Evolutionary conservation across 768 basidiomycete genomes (phyloP).

Genomic region (Russula abietina): DNA sequence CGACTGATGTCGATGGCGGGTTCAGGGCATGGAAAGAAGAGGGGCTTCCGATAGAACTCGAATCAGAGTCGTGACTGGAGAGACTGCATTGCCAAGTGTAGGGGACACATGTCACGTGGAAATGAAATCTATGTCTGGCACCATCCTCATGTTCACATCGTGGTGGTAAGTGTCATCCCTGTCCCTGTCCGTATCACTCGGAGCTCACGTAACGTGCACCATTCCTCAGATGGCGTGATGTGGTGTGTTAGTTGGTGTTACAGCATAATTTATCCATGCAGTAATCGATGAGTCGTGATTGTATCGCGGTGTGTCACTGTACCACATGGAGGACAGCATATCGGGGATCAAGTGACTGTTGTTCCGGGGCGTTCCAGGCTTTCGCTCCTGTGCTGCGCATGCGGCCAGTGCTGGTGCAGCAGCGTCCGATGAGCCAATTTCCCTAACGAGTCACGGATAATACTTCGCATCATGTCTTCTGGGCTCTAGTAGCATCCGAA

Average conservation of each 20-base stretch:
- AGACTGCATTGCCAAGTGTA: not conserved
- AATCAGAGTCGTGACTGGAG: slow-evolving; percentile 1
- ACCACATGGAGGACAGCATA: not conserved
- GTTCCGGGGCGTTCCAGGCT: not conserved
- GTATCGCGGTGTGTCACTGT: not conserved
- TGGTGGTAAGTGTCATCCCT: slow-evolving; percentile 5
- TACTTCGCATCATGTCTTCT: not conserved
- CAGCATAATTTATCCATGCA: not conserved
- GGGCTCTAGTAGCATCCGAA: too few relatives aligned
- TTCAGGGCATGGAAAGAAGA: slow-evolving; percentile 65
- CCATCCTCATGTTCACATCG: slow-evolving; percentile 1
- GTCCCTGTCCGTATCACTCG: not conserved
- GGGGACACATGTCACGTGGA: not conserved
- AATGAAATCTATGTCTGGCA: not conserved
- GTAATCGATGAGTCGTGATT: not conserved
- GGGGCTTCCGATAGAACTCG: slow-evolving; percentile 45
- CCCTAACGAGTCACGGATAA: slow-evolving; percentile 8
- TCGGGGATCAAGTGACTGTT: not conserved
- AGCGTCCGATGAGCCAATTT: slow-evolving; percentile 4
- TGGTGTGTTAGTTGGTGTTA: too few relatives aligned
- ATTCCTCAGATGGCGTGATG: not conserved
- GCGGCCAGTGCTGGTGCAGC: too few relatives aligned
- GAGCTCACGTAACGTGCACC: slow-evolving; percentile 5
- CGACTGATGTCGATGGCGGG: slow-evolving; percentile 74
- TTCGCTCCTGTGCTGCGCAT: not conserved